These are phyloP conservation scores for Coriaria nepalensis DNA, from an alignment of 306 rosid genomes.

Conservation along the genomic window DNA sequence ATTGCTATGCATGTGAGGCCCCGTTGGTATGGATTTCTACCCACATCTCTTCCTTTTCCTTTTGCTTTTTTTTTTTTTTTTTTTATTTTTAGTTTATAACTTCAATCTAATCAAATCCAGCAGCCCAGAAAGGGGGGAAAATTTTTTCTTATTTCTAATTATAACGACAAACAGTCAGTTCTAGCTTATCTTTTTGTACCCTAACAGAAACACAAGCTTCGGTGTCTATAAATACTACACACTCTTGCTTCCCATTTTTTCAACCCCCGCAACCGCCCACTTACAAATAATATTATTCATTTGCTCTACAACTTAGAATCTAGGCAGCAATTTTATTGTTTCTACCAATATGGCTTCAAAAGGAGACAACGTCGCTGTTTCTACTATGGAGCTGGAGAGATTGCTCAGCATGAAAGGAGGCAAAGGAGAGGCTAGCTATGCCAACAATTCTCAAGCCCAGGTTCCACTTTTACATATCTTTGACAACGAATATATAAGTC, in stretches of 20 bases:
- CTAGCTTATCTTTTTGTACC: no score
- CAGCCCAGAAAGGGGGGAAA: no score
- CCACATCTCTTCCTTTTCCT: background rate
- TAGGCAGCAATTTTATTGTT: no score
- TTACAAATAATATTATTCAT: no score
- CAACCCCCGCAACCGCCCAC: background rate
- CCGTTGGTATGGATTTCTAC: constrained; percentile 10
- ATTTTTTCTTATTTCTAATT: no score
- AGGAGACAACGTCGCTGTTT: constrained; percentile 64
- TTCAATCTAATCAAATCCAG: background rate
- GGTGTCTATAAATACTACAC: background rate
- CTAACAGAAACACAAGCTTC: background rate
- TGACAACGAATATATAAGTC: no score
- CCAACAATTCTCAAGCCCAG: constrained; percentile 95
- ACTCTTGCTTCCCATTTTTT: background rate
- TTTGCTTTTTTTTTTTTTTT: background rate
- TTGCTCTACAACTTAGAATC: no score
- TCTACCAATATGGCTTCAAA: constrained; percentile 29
- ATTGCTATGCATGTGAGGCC: constrained; percentile 24
- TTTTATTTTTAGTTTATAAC: background rate
- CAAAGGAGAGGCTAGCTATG: constrained; percentile 85
- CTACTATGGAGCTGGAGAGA: constrained; percentile 66
- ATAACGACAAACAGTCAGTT: no score
- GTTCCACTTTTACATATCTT: background rate
- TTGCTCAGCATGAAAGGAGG: constrained; percentile 95